Percentiles rank a stretch among this genome's conserved stretches.
Conservation (phyloP, 257 asterid genomes). For the Datura wrightii region DNA sequence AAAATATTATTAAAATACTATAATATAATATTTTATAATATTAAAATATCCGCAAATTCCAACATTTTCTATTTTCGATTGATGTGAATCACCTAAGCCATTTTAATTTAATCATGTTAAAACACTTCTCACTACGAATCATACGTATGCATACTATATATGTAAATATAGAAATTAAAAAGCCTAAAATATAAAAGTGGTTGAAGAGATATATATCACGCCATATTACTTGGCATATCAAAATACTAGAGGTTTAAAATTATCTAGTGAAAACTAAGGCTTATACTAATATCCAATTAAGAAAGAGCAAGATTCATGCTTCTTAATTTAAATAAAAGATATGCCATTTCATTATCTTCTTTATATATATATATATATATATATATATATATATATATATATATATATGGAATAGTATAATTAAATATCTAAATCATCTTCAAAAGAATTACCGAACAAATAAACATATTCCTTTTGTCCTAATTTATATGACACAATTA, state of each 20-base stretch:
- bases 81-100: neutral
- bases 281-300: neutral
- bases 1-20: no score
- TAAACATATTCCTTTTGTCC: no score
- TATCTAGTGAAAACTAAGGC: neutral
- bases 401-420: no score
- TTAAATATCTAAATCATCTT: no score
- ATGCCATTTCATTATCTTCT: neutral
- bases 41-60: no score
- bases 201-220: neutral
- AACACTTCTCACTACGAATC: neutral
- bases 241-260: neutral
- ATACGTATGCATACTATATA: neutral
- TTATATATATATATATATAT: no score
- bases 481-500: no score
- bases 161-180: neutral
- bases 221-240: neutral
- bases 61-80: neutral
- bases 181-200: neutral
- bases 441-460: no score
- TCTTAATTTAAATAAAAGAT: neutral
- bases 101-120: neutral
- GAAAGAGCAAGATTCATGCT: neutral
- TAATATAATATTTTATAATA: no score
- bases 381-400: no score